Base-by-base conservation (phyloP, 2,329 filamentous ascomycete species). In the Monilinia fructicola region DNA sequence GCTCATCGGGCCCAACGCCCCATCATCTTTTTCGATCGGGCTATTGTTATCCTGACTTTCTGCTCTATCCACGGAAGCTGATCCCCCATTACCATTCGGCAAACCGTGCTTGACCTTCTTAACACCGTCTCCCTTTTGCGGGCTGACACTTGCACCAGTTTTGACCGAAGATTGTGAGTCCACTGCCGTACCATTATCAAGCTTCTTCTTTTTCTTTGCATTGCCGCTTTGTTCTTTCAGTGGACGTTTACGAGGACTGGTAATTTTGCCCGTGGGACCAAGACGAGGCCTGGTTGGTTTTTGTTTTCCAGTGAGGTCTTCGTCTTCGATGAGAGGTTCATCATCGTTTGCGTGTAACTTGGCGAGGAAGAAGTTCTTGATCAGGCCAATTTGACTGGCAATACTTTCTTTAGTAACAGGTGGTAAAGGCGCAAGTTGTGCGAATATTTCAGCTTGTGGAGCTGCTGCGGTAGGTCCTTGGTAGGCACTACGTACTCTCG, bases 261-360 rank as follows among this genome's bases (percentile, higher is more conserved):
- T 90, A 71, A 96, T 96, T 82, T 96, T 96, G 74, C 92, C 92
- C 26, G 89, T 93, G 26, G 87, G 83, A 42, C 85, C 82, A n/a
- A 87, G 85, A n/a, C 85, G 82, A 31, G 80, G 92, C 79, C 72
- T 67, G 81, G 90, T 81, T 54, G 87, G 77, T 62, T 85, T 79
- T 79, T 99, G 95, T 79, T 99, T 99, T 65, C 89, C 86, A 21
- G 96, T 95, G 31, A 99, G 81, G 72, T 99, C 94, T 75, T 98
- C 92, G 79, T 99, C 95, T 80, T 99, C 95, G 63, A 96, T 82
- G 71, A 99, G 84, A 54, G 92, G 88, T 76, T 93, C 86, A 74
- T 94, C 89, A 76, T 86, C 86, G 77, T 93, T 95, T 66, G 91
- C 90, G 74, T 92, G 91, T 67, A 99, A 81, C 78, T 96, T 97